Conservation (phyloP, 257 asterid genomes). For the Echites panduratus region DNA sequence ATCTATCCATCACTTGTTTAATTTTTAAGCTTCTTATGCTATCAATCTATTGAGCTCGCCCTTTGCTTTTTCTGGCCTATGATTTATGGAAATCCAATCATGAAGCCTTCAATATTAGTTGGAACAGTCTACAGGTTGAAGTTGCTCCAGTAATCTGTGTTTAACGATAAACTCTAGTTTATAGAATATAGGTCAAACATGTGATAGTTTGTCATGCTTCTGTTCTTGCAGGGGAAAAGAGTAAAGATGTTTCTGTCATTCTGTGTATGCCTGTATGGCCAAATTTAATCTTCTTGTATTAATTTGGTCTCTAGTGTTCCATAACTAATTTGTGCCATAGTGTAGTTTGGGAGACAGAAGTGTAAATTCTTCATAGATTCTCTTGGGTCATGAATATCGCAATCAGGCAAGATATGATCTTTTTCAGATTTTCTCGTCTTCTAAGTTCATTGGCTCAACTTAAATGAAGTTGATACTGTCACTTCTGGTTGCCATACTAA, state of each 20-base stretch:
- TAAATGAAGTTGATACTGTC: not conserved
- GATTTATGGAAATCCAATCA: not conserved
- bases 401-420: not conserved
- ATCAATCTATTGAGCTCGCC: not conserved
- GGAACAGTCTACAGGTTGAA: not conserved
- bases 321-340: not conserved
- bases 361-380: not conserved
- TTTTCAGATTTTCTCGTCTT: not conserved
- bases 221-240: not conserved
- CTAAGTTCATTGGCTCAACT: not conserved
- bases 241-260: not conserved
- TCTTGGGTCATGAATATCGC: not conserved
- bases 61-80: not conserved
- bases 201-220: not conserved
- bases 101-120: not conserved
- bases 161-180: not conserved
- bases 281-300: not conserved
- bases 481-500: not conserved
- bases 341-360: not conserved
- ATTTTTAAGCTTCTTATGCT: not conserved
- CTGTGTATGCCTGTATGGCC: not conserved
- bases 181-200: not conserved
- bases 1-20: not conserved
- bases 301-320: not conserved
- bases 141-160: not conserved